Base-by-base conservation (phyloP, 192 early-diverging fungal species). In the Umbelopsis sp. region DNA sequence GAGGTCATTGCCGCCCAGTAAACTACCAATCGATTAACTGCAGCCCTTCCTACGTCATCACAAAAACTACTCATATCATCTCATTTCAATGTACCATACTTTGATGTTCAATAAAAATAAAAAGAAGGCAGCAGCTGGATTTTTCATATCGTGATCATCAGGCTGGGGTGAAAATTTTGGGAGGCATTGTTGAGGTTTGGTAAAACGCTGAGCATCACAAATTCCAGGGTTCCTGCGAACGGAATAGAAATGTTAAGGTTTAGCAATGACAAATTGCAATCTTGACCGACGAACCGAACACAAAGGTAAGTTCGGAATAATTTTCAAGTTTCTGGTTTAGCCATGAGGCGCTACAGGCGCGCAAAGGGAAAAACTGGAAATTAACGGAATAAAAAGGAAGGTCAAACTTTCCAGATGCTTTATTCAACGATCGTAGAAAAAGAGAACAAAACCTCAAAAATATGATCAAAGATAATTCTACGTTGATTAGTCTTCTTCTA, bases 1-100 rank as follows among this genome's bases (percentile, higher is more conserved):
- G 95, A 97, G 76, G 90, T 89, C 54, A 89, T 95, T 72, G 95
- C 93, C 43, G 69, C 69, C 41, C 69, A 71, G 53, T 71, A 71
- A 41, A 16, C 25, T 29, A 6, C 29, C 3, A 34, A 45, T 0
- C 38, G 25, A n/a, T n/a, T n/a, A n/a, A 38, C 36, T 41, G 38
- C 8, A 41, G 38, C 38, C 38, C 4, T 41, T 11, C 7, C 38
- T 41, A 68, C 34, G 29, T 20, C 10, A 68, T 5, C 20, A 31
- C 31, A 62, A 62, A 62, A 31, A 62, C 34, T 34, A 2, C 29
- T 36, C 29, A 34, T 29, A n/a, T 12, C 29, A 62, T 17, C 38
- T 41, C 38, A 41, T 32, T 24, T 29, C 12, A 29, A 62, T 62
- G 56, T 62, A 62, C 24, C 31, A 62, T 62, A 62, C 29, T 49